These are phyloP conservation scores for Isoetes taiwanensis DNA, from an alignment of 75 land plant species.

Conservation along the genomic window DNA sequence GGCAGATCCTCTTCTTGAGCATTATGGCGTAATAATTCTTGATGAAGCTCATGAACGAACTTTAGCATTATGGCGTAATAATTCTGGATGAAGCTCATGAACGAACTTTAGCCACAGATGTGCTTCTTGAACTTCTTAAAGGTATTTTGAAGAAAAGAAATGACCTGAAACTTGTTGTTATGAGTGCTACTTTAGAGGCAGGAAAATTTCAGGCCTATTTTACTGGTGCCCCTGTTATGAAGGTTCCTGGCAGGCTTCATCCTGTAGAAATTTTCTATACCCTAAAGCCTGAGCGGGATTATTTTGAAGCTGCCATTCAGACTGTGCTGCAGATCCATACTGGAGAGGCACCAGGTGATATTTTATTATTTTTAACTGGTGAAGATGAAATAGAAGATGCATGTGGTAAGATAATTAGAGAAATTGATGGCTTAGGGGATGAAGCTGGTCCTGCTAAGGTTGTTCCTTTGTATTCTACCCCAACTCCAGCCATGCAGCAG, in stretches of 20 bases:
- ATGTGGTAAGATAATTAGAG: background rate
- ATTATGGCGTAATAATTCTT: background rate
- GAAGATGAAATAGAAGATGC: conserved; percentile 9
- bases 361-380: background rate
- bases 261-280: conserved; percentile 2
- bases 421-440: no score
- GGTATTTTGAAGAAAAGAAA: background rate
- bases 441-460: no score
- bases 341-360: background rate
- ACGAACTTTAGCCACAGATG: background rate
- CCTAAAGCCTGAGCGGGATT: background rate
- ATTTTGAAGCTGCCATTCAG: conserved; percentile 3
- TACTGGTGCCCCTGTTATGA: conserved; percentile 1
- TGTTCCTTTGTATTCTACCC: no score
- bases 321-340: conserved; percentile 1
- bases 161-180: conserved; percentile 2
- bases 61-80: no score
- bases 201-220: background rate
- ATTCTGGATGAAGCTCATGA: no score
- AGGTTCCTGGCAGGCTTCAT: background rate
- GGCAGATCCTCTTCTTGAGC: background rate
- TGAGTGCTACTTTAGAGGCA: conserved; percentile 4
- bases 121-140: background rate
- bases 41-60: no score
- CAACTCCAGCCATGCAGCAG: no score